Conservation (phyloP, 2,329 filamentous ascomycete genomes). For the Trichophyton simii region DNA sequence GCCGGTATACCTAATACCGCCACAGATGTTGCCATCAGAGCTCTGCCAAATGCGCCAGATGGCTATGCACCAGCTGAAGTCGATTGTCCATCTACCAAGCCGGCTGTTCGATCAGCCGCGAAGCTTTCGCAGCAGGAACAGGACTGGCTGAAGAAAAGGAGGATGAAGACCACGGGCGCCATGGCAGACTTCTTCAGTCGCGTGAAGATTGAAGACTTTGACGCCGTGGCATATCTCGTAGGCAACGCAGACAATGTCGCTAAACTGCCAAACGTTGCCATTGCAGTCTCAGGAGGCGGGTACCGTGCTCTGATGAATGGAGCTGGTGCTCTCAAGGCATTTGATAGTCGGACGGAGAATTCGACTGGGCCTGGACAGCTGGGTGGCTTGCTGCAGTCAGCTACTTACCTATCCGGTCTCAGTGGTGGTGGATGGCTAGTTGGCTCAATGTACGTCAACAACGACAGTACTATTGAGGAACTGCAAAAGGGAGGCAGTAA, state of each 20-base stretch:
- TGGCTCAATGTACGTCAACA: slow-evolving; percentile 64
- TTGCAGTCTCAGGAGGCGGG: slow-evolving; percentile 72
- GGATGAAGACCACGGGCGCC: slow-evolving; percentile 60
- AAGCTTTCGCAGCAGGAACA: slow-evolving; percentile 56
- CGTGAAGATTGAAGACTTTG: slow-evolving; percentile 63
- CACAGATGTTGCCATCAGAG: slow-evolving; percentile 19
- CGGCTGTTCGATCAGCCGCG: slow-evolving; percentile 53
- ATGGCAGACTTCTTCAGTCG: slow-evolving; percentile 61
- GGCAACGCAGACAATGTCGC: slow-evolving; percentile 43
- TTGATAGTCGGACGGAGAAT: slow-evolving; percentile 58
- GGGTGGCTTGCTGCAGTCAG: slow-evolving; percentile 65
- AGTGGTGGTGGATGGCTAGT: slow-evolving; percentile 78
- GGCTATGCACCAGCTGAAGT: slow-evolving; percentile 60
- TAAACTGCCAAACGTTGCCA: slow-evolving; percentile 54
- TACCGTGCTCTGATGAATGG: slow-evolving; percentile 79
- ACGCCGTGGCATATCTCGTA: slow-evolving; percentile 61
- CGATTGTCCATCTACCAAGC: slow-evolving; percentile 56
- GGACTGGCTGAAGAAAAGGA: slow-evolving; percentile 59
- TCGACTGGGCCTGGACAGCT: slow-evolving; percentile 54
- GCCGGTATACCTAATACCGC: neutral
- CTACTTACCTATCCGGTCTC: slow-evolving; percentile 69
- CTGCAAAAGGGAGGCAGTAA: slow-evolving; percentile 38
- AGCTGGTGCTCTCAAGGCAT: slow-evolving; percentile 65
- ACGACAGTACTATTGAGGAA: slow-evolving; percentile 57
- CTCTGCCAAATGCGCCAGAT: slow-evolving; percentile 46